Conservation (phyloP, 2,329 filamentous ascomycete genomes). For the Fusarium sp. region DNA sequence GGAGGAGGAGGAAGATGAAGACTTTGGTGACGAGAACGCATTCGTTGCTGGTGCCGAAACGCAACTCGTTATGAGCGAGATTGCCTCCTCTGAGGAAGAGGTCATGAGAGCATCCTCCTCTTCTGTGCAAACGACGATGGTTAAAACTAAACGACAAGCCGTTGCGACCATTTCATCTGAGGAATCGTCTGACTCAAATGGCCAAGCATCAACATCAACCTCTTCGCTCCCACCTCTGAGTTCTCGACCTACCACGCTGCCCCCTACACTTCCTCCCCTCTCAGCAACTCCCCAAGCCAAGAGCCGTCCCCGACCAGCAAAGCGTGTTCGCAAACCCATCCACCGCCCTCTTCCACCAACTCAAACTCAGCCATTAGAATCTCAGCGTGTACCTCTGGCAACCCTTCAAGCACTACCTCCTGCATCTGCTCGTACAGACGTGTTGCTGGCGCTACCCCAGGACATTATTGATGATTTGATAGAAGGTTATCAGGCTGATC, state of each 20-base stretch:
- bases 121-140: not conserved
- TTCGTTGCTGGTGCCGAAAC: constrained; percentile 47
- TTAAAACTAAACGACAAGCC: not conserved
- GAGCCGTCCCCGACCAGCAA: constrained; percentile 8
- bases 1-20: constrained; percentile 42
- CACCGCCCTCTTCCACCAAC: constrained; percentile 33
- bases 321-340: constrained; percentile 43
- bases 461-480: constrained; percentile 60
- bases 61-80: constrained; percentile 47
- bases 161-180: constrained; percentile 16
- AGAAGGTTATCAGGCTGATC: constrained; percentile 60
- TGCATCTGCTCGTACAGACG: constrained; percentile 61
- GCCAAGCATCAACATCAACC: constrained; percentile 6
- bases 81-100: constrained; percentile 44
- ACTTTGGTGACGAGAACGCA: constrained; percentile 35
- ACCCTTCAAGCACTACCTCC: constrained; percentile 59
- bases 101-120: constrained; percentile 11
- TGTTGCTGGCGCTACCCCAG: constrained; percentile 61
- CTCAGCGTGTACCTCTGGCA: constrained; percentile 61
- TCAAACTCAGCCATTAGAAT: constrained; percentile 49
- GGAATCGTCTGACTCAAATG: constrained; percentile 19
- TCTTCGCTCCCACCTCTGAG: constrained; percentile 19
- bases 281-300: constrained; percentile 25
- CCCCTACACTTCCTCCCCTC: constrained; percentile 15
- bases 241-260: constrained; percentile 30